Evolutionary conservation across 345 rosid genomes (phyloP).

Genomic region (Camelina hispida): DNA sequence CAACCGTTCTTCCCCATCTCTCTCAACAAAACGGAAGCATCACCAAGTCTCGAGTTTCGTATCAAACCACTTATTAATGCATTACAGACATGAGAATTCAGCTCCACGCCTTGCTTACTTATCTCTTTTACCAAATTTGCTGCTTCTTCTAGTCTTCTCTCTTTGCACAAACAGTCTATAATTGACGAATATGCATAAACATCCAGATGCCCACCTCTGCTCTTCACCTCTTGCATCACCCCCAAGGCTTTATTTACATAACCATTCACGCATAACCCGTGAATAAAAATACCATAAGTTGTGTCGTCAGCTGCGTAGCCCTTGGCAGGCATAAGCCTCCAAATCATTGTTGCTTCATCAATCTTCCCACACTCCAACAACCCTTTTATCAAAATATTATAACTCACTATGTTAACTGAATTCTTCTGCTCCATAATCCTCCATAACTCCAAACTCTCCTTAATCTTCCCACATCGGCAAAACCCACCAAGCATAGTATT

Average conservation of each 20-base stretch:
- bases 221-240: conserved; percentile 61
- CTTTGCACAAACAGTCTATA: conserved; percentile 77
- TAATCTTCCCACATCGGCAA: conserved; percentile 59
- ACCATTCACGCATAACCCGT: conserved; percentile 84
- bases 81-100: conserved; percentile 64
- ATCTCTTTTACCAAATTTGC: conserved; percentile 53
- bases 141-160: conserved; percentile 73
- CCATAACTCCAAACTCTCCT: conserved; percentile 81
- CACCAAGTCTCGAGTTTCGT: conserved; percentile 63
- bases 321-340: conserved; percentile 64
- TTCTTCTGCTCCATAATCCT: conserved; percentile 66
- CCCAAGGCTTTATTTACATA: conserved; percentile 69
- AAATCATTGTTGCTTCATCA: conserved; percentile 66
- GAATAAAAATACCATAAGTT: conserved; percentile 68
- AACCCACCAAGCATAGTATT: conserved; percentile 84
- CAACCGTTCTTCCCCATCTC: conserved; percentile 59
- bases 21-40: conserved; percentile 61
- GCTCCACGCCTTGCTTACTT: conserved; percentile 53
- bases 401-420: conserved; percentile 64
- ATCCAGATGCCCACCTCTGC: conserved; percentile 56
- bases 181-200: conserved; percentile 69
- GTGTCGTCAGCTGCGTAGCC: conserved; percentile 59
- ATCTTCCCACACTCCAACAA: conserved; percentile 68
- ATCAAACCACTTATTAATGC: conserved; percentile 71
- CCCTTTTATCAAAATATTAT: conserved; percentile 74